phyloP scores from a whole-genome alignment of 495 filamentous ascomycete species.

The Penicillium alfredii region DNA sequence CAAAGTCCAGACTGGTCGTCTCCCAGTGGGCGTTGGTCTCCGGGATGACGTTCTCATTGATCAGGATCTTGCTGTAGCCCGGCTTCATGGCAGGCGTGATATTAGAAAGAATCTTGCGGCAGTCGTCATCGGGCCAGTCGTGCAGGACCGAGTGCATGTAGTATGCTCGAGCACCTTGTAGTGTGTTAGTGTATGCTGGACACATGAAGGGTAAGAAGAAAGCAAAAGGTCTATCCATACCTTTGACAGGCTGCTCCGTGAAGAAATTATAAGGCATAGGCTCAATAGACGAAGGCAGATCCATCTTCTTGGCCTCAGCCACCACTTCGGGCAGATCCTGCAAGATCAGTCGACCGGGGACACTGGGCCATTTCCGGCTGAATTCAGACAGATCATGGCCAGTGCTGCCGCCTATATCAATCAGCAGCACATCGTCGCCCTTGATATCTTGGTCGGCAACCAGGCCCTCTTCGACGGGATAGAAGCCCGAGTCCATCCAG shows the following conservation, averaged over 20 bases:
- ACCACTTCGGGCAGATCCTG: conserved; percentile 29
- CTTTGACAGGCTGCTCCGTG: conserved; percentile 35
- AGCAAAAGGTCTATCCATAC: conserved; percentile 35
- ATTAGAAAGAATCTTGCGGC: conserved; percentile 30
- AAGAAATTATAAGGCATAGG: conserved; percentile 46
- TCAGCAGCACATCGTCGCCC: conserved; percentile 20
- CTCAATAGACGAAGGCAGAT: conserved; percentile 24
- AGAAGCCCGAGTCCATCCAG: conserved; percentile 42
- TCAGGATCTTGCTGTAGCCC: conserved; percentile 33
- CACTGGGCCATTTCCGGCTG: conserved; percentile 17
- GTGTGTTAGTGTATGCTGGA: background rate
- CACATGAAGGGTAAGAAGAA: background rate
- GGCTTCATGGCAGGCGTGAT: conserved; percentile 34
- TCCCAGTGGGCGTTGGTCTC: conserved; percentile 14
- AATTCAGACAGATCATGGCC: conserved; percentile 35
- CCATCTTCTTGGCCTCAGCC: conserved; percentile 6
- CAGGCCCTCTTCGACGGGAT: conserved; percentile 34
- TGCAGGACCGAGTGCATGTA: conserved; percentile 39
- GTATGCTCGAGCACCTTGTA: conserved; percentile 33
- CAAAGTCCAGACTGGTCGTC: conserved; percentile 22
- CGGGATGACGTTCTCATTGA: conserved; percentile 31
- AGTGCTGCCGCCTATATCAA: conserved; percentile 31
- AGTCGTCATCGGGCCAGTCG: conserved; percentile 43
- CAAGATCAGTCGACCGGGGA: conserved; percentile 26
- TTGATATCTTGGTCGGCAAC: conserved; percentile 12